A percentile compares a stretch with the other conserved stretches of the same genome.
Conservation (phyloP, 352 stramenopile genomes). For the Globisporangium emineosum region DNA sequence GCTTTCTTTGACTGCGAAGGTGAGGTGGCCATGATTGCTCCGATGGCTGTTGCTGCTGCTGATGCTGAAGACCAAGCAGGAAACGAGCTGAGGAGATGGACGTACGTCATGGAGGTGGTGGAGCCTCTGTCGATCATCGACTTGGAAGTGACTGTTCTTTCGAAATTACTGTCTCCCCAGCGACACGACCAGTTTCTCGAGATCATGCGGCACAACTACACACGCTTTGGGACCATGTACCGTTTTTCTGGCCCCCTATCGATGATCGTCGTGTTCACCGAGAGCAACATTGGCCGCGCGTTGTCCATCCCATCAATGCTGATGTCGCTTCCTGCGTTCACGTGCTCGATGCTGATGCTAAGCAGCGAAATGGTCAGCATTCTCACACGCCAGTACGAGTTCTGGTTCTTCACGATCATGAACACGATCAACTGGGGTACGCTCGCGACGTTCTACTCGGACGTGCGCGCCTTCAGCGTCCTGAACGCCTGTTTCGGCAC, state of each 20-base stretch:
- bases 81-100: conserved; percentile 4
- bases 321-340: conserved; percentile 3
- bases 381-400: conserved; percentile 12
- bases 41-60: neutral
- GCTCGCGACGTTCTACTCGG: conserved; percentile 11
- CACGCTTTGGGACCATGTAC: conserved; percentile 8
- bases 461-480: conserved; percentile 9
- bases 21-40: neutral
- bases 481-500: conserved; percentile 8
- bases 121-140: conserved; percentile 9
- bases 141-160: neutral
- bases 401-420: conserved; percentile 20
- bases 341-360: conserved; percentile 9
- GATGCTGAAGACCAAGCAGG: neutral
- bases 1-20: neutral
- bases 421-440: conserved; percentile 14
- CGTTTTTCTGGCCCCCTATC: conserved; percentile 2
- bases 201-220: conserved; percentile 12
- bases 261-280: conserved; percentile 9
- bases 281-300: neutral
- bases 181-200: conserved; percentile 1
- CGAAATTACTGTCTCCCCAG: neutral
- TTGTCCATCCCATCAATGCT: neutral
- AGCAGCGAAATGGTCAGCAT: conserved; percentile 7
- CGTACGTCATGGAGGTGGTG: conserved; percentile 8